Base-by-base conservation (phyloP, 352 stramenopile genomes). In the Phytophthora palmivora region DNA sequence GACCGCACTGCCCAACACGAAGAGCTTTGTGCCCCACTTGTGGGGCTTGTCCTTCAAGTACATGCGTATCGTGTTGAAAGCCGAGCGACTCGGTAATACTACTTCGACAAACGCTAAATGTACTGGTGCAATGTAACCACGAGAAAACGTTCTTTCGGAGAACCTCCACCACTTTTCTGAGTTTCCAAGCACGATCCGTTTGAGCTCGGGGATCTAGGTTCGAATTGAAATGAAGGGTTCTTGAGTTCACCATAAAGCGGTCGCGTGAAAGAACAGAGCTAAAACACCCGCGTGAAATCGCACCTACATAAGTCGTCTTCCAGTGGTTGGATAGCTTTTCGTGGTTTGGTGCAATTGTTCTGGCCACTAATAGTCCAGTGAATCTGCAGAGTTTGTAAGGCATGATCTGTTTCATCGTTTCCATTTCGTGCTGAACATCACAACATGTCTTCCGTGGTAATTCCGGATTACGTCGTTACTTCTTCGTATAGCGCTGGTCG, bases 51-150 rank as follows among this genome's bases (percentile, higher is more conserved):
- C n/a, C n/a, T n/a, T n/a, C n/a, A n/a, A n/a, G n/a, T n/a, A 32
- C 26, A 74, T 18, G 46, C 64, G 33, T 41, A 69, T 61, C 26
- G 55, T 58, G 46, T 63, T 61, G 41, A 59, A 71, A 0, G 49
- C 55, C 0, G 48, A 63, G 0, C 43, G 50, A 9, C 34, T 58
- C 1, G 46, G 54, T 4, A 64, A 26, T 2, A 71, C 41, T 5
- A 26, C 55, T 39, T 71, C 57, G 34, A 67, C 63, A 43, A 72
- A 72, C 12, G 56, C 37, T 5, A 67, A 38, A 6, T 56, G 34
- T 0, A 73, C 52, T n/a, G n/a, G n/a, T n/a, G n/a, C n/a, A n/a
- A n/a, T n/a, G n/a, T n/a, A n/a, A n/a, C n/a, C n/a, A n/a, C n/a
- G n/a, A n/a, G n/a, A n/a, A n/a, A n/a, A n/a, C n/a, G n/a, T n/a